Percentiles rank a stretch among this genome's conserved stretches.
Evolutionary conservation across 805 yeast genomes (phyloP).

Genomic region (Sugiyamaella qingdaonensis): DNA sequence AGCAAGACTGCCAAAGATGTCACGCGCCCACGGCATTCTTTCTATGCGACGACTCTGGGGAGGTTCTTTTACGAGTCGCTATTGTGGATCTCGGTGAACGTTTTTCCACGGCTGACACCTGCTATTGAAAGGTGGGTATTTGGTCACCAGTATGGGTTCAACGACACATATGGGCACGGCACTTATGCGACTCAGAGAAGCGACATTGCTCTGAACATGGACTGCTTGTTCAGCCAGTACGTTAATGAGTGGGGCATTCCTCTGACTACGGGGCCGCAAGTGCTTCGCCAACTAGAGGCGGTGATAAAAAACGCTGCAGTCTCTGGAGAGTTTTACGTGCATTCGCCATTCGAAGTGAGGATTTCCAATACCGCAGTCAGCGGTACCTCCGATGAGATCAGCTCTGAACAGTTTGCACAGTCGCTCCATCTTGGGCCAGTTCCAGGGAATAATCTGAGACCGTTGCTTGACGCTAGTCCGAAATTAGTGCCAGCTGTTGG

Average conservation of each 20-base stretch:
- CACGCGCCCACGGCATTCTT: constrained; percentile 62
- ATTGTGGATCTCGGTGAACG: constrained; percentile 71
- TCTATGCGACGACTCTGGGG: constrained; percentile 83
- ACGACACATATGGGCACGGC: constrained; percentile 60
- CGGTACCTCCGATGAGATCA: constrained; percentile 10
- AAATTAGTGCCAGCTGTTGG: constrained; percentile 44
- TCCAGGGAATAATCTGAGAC: constrained; percentile 78
- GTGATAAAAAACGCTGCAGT: constrained; percentile 62
- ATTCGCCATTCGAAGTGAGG: constrained; percentile 93
- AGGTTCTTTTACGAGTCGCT: constrained; percentile 74
- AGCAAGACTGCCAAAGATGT: constrained; percentile 59
- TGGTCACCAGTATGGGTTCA: constrained; percentile 72
- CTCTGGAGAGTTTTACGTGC: constrained; percentile 69
- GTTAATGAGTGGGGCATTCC: constrained; percentile 99
- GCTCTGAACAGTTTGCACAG: constrained; percentile 1
- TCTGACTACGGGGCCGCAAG: constrained; percentile 67
- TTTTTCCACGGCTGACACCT: constrained; percentile 77
- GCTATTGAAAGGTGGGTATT: constrained; percentile 80
- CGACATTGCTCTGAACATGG: constrained; percentile 89
- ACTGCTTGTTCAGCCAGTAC: constrained; percentile 88
- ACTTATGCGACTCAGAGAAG: constrained; percentile 71
- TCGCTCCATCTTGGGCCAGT: constrained; percentile 56
- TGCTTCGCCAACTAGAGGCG: constrained; percentile 42
- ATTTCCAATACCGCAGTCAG: constrained; percentile 68
- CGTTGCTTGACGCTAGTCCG: constrained; percentile 80